A percentile compares a stretch with the other conserved stretches of the same genome.
Evolutionary conservation across 495 filamentous ascomycete genomes (phyloP).

Genomic region (Hypoxylon fuscum): DNA sequence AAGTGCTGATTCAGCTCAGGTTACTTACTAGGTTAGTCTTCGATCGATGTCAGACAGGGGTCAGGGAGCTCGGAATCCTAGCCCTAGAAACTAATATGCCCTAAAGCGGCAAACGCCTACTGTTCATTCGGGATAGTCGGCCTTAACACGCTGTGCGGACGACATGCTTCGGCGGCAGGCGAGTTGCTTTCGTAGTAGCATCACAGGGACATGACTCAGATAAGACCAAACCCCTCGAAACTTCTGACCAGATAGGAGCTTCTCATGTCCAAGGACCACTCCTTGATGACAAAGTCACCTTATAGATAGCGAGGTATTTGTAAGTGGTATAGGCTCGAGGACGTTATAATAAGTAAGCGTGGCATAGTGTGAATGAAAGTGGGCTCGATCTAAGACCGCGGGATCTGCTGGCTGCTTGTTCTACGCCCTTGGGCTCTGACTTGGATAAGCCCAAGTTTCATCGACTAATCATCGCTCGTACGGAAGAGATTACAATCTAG

Average conservation of each 20-base stretch:
- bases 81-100: slow-evolving; percentile 17
- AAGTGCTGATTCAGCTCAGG: slow-evolving; percentile 39
- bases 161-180: background rate
- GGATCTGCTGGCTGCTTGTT: background rate
- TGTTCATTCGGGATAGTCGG: slow-evolving; percentile 18
- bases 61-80: slow-evolving; percentile 14
- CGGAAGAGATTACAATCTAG: slow-evolving; percentile 2
- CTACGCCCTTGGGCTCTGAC: slow-evolving; percentile 8
- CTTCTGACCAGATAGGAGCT: slow-evolving; percentile 4
- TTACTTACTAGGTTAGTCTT: slow-evolving; percentile 27
- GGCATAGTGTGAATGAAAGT: slow-evolving; percentile 15
- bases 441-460: slow-evolving; percentile 6
- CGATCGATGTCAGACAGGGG: slow-evolving; percentile 13
- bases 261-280: background rate
- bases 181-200: slow-evolving; percentile 7
- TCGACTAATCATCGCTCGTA: slow-evolving; percentile 11
- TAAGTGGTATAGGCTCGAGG: slow-evolving; percentile 7
- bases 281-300: background rate
- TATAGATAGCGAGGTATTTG: slow-evolving; percentile 11
- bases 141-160: background rate
- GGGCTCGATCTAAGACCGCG: slow-evolving; percentile 2
- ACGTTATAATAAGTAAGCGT: slow-evolving; percentile 4
- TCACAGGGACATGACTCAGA: slow-evolving; percentile 35
- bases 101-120: slow-evolving; percentile 14
- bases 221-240: background rate